Evolutionary conservation across 495 filamentous ascomycete genomes (phyloP).

Genomic region (Bryoglossum gracile): DNA sequence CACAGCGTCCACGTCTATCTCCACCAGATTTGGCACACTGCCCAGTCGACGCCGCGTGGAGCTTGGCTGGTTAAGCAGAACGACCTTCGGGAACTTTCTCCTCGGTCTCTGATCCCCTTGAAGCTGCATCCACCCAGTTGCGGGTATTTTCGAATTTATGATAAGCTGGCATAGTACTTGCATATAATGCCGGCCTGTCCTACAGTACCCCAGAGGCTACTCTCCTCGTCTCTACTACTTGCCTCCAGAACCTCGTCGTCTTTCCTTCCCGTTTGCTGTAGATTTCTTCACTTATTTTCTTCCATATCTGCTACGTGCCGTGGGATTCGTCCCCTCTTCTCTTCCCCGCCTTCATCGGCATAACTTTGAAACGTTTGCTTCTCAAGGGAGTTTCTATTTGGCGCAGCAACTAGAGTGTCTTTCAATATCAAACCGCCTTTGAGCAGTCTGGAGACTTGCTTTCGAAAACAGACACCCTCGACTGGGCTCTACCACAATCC

Average conservation of each 20-base stretch:
- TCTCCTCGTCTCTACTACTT: not conserved
- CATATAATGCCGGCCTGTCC: no score
- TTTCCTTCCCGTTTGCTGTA: not conserved
- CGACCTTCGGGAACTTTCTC: no score
- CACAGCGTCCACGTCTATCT: no score
- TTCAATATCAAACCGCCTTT: slow-evolving; percentile 2
- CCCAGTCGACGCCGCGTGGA: no score
- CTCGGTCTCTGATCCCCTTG: no score
- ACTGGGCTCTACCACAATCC: not conserved
- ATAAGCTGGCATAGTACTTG: no score
- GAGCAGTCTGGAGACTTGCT: slow-evolving; percentile 2
- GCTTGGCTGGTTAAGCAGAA: no score
- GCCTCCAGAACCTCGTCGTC: not conserved
- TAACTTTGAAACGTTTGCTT: not conserved
- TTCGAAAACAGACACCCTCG: not conserved
- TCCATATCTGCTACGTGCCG: not conserved
- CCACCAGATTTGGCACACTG: no score
- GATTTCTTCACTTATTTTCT: not conserved
- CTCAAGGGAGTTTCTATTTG: not conserved
- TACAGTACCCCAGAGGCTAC: no score
- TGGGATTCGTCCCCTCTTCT: not conserved
- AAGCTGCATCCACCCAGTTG: no score
- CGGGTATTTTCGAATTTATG: no score
- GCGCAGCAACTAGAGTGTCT: slow-evolving; percentile 3
- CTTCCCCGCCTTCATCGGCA: not conserved